These are phyloP conservation scores for Magnusiomyces suaveolens DNA, from an alignment of 1,139 yeast species.

Conservation along the genomic window DNA sequence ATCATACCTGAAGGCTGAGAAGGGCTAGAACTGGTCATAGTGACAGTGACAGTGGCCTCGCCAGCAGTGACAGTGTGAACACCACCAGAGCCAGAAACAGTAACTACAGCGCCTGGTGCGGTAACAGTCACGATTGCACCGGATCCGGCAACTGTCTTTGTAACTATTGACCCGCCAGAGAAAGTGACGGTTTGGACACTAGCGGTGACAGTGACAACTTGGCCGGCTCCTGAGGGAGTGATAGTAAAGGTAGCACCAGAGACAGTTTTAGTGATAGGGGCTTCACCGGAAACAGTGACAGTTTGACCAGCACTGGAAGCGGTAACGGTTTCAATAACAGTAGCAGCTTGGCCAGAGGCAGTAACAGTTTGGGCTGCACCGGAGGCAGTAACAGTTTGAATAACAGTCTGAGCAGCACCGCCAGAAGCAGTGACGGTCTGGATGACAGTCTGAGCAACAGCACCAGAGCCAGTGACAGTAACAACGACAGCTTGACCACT, in stretches of 20 bases:
- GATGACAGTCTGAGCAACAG: constrained; percentile 4
- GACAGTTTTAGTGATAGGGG: constrained; percentile 11
- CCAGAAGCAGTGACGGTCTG: constrained; percentile 14
- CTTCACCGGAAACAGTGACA: constrained; percentile 10
- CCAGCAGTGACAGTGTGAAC: too few species aligned
- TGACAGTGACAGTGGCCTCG: too few species aligned
- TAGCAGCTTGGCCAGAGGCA: constrained; percentile 2
- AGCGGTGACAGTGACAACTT: constrained; percentile 8
- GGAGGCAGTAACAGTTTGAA: constrained; percentile 10
- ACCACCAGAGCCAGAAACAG: too few species aligned
- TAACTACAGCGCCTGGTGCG: too few species aligned
- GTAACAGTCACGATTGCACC: constrained; percentile 5
- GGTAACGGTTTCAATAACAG: constrained; percentile 6
- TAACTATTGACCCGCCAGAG: too few species aligned
- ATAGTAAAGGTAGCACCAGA: constrained; percentile 1
- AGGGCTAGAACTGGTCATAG: too few species aligned
- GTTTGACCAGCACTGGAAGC: constrained; percentile 9
- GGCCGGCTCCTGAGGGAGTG: constrained; percentile 1
- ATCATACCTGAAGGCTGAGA: too few species aligned
- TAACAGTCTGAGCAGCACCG: constrained; percentile 7
- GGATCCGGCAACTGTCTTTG: too few species aligned
- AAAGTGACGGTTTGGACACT: constrained; percentile 10
- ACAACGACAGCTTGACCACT: constrained; percentile 9
- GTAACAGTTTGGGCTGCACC: constrained; percentile 9
- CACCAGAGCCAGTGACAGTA: constrained; percentile 7